A percentile compares a stretch with the other conserved stretches of the same genome.
Evolutionary conservation across 345 rosid species (phyloP).

Genomic region (Syzygium aromaticum): DNA sequence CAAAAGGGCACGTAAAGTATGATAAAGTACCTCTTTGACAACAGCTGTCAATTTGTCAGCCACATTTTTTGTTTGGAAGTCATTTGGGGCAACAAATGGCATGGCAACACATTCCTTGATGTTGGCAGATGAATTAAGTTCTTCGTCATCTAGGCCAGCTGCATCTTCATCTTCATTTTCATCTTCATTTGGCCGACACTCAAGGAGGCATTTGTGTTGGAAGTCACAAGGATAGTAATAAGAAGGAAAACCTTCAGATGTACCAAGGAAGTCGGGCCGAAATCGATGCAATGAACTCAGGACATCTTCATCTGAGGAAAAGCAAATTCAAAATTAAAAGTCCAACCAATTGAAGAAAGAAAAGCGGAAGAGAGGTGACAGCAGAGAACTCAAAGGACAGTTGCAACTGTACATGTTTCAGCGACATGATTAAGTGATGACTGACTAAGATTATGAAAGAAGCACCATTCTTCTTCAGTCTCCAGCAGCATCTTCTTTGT

Average conservation of each 20-base stretch:
- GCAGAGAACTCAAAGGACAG: not conserved
- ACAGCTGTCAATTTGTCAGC: conserved; percentile 32
- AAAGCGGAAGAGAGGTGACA: not conserved
- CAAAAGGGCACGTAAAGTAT: not conserved
- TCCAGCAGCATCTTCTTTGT: conserved; percentile 19
- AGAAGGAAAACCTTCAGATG: conserved; percentile 42
- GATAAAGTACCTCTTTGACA: conserved; percentile 60
- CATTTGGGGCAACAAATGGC: conserved; percentile 56
- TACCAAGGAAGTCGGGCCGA: conserved; percentile 59
- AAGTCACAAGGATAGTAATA: conserved; percentile 54
- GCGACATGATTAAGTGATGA: conserved; percentile 65
- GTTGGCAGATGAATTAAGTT: conserved; percentile 21
- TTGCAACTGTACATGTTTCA: conserved; percentile 55
- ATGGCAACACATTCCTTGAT: conserved; percentile 45
- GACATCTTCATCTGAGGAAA: conserved; percentile 69
- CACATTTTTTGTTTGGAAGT: conserved; percentile 40
- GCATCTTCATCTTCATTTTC: conserved; percentile 22
- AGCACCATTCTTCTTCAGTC: conserved; percentile 90
- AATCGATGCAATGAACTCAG: conserved; percentile 54
- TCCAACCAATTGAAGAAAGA: not conserved
- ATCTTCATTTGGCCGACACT: conserved; percentile 25
- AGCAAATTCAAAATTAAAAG: not conserved
- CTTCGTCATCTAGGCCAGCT: conserved; percentile 33
- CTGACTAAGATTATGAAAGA: conserved; percentile 55
- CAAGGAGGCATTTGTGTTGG: conserved; percentile 55